Evolutionary conservation across 139 green algal genomes (phyloP).

Genomic region (Microglena sp.): DNA sequence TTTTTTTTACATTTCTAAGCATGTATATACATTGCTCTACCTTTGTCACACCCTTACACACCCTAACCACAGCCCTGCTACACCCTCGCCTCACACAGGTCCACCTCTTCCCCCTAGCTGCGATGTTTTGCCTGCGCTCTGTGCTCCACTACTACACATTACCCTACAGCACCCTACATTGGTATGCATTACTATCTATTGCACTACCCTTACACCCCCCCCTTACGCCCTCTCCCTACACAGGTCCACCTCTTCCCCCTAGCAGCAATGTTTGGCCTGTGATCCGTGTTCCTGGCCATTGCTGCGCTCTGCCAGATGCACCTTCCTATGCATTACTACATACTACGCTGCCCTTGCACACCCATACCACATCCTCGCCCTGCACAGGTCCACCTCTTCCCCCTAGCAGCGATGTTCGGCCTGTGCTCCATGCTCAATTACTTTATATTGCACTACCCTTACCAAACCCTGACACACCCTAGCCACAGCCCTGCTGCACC

Average conservation of each 20-base stretch:
- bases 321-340: neutral
- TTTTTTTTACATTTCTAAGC: too few species aligned
- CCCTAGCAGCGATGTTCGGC: too few species aligned
- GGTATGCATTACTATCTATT: too few species aligned
- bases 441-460: too few species aligned
- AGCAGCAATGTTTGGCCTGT: constrained; percentile 26
- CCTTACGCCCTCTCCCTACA: neutral
- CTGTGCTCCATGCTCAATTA: too few species aligned
- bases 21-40: too few species aligned
- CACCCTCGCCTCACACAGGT: constrained; percentile 12
- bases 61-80: too few species aligned
- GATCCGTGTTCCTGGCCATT: constrained; percentile 20
- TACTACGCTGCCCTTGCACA: neutral
- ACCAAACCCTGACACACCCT: neutral
- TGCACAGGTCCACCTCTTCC: constrained; percentile 38
- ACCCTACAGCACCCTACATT: neutral
- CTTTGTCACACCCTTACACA: neutral
- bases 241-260: constrained; percentile 42
- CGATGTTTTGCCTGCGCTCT: too few species aligned
- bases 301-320: constrained; percentile 8
- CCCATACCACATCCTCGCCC: neutral
- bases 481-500: neutral
- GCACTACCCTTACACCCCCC: too few species aligned
- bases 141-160: neutral
- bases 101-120: constrained; percentile 28